Evolutionary conservation across 1,284 basidiomycete genomes (phyloP), one percentile per base, ranked within the genome.

Genomic region (Austropuccinia psidii): DNA sequence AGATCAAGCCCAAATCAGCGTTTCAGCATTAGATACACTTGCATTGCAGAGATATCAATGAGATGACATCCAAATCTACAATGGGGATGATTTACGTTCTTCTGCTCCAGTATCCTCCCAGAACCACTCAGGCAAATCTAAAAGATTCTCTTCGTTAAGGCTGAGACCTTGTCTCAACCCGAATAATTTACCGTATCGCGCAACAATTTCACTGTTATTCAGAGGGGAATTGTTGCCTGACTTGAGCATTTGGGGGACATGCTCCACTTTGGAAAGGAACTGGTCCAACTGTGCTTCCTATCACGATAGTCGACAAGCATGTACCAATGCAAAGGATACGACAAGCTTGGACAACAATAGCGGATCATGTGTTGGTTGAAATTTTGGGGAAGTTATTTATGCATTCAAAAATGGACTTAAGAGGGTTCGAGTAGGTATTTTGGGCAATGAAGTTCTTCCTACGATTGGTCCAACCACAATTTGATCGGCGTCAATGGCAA

Each of bases 91-190:
- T 37, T 60, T 7, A 60, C 57, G 35, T 60, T 60, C 57, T 60
- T 60, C 57, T 21, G 35, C n/a, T 33, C 54, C 54, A 9, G 57
- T 60, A 33, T 60, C 57, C 41, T 60, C 57, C 57, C 57, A 60
- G 41, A 60, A 60, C 57, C 57, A 60, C 19, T 60, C 57, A 11
- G 57, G 57, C 24, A 41, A 33, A 60, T 60, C 57, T 21, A 60
- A 35, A 13, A 60, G 17, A 37, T 60, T 60, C 37, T 60, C 57
- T 21, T 60, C 57, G 24, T 41, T 60, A 21, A 60, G 17, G 41
- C 57, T 60, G 19, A 60, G 37, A 7, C 57, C 57, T 29, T 60
- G 57, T 27, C 57, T 35, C 29, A 60, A 24, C n/a, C 41, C 57
- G 11, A 60, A 37, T 41, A 60, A 41, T 60, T 60, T 37, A 13